Percentiles rank a stretch among this genome's conserved stretches.
Evolutionary conservation across 1,284 basidiomycete species (phyloP).

Genomic region (Mrakiaceae sp.): DNA sequence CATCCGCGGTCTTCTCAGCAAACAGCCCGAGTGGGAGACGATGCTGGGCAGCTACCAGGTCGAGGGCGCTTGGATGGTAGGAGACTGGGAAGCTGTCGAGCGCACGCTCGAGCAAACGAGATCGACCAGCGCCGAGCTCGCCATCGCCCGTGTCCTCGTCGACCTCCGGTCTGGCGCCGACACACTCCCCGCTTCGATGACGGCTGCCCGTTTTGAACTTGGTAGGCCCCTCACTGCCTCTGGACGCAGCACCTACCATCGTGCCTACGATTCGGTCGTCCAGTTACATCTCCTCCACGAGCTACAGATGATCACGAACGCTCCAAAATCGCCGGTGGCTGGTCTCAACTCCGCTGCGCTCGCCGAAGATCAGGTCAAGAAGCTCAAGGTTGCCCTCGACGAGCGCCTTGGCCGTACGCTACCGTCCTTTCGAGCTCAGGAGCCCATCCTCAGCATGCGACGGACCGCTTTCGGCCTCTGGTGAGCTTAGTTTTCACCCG

Average conservation of each 20-base stretch:
- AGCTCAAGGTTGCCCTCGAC: constrained; percentile 24
- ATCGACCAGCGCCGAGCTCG: constrained; percentile 47
- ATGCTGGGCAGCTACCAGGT: constrained; percentile 73
- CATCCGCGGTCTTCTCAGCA: constrained; percentile 79
- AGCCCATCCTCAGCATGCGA: constrained; percentile 81
- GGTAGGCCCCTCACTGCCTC: constrained; percentile 73
- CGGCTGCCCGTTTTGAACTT: constrained; percentile 58
- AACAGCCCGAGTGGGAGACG: constrained; percentile 71
- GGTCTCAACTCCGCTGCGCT: constrained; percentile 17
- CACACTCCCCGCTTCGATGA: constrained; percentile 45
- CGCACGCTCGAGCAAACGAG: constrained; percentile 44
- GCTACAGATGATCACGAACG: constrained; percentile 55
- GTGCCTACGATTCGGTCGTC: constrained; percentile 76
- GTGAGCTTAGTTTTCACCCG: constrained; percentile 37
- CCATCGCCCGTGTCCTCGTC: constrained; percentile 71
- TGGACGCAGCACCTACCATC: constrained; percentile 66
- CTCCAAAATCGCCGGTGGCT: constrained; percentile 6
- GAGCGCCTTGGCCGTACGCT: constrained; percentile 44
- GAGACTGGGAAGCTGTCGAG: constrained; percentile 78
- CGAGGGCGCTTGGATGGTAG: constrained; percentile 91
- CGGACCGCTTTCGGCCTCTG: constrained; percentile 69
- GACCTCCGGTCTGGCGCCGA: constrained; percentile 51
- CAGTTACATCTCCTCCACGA: constrained; percentile 84
- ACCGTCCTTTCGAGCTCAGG: constrained; percentile 83
- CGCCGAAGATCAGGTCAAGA: constrained; percentile 13